Conservation (phyloP, 331 rosid genomes). For the Dryas integrifolia region DNA sequence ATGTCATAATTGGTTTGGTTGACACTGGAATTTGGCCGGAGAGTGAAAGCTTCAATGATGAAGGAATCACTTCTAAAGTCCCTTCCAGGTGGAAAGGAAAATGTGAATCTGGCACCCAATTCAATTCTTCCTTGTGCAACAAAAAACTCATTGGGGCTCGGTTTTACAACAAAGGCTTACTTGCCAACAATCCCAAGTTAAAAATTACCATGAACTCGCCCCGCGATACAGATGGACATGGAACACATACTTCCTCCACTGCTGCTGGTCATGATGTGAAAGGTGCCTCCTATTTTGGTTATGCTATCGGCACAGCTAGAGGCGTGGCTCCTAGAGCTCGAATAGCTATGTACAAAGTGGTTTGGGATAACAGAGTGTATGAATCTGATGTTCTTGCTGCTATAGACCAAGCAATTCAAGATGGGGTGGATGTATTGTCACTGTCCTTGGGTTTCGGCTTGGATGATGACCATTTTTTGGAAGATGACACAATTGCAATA, state of each 20-base stretch:
- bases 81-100: slow-evolving; percentile 27
- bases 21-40: slow-evolving; percentile 27
- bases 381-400: slow-evolving; percentile 26
- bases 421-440: slow-evolving; percentile 29
- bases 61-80: slow-evolving; percentile 14
- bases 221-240: slow-evolving; percentile 25
- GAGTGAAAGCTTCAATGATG: slow-evolving; percentile 29
- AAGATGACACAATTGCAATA: slow-evolving; percentile 25
- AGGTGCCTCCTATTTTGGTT: slow-evolving; percentile 35
- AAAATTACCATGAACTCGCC: slow-evolving; percentile 22
- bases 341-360: slow-evolving; percentile 26
- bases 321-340: slow-evolving; percentile 20
- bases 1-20: slow-evolving; percentile 23
- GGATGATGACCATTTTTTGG: neutral
- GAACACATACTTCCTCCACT: slow-evolving; percentile 31
- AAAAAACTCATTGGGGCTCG: slow-evolving; percentile 37
- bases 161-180: slow-evolving; percentile 28
- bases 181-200: neutral
- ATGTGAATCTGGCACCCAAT: slow-evolving; percentile 16
- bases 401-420: slow-evolving; percentile 26
- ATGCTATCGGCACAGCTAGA: slow-evolving; percentile 20
- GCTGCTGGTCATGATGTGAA: slow-evolving; percentile 23
- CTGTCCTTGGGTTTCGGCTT: slow-evolving; percentile 18
- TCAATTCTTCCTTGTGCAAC: slow-evolving; percentile 34
- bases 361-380: neutral